Base-by-base conservation (phyloP, 1,139 yeast genomes). In the Diutina sp. region DNA sequence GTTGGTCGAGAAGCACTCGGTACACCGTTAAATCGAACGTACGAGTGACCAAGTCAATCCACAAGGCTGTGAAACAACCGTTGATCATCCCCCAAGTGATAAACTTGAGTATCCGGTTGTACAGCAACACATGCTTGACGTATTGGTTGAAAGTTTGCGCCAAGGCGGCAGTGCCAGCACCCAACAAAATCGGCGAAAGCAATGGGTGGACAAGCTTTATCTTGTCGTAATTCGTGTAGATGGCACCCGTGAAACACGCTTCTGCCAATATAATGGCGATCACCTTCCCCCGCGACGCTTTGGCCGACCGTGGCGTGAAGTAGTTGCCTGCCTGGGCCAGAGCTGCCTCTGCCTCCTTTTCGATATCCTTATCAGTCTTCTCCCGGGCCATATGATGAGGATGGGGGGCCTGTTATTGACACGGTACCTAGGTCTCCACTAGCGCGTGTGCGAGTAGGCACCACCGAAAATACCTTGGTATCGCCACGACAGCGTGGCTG, bases 51-150 rank as follows among this genome's bases (percentile, higher is more conserved):
- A 75, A 60, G 55, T 79, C 79, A 52, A 83, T 75, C 88, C 88
- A 84, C 38, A 80, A 66, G 7, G 77, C 79, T 2, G 85, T 79
- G 57, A 82, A 67, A 32, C 74, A 64, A 0, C 87, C 88, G 64
- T 83, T 83, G 54, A 83, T 69, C 16, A 72, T 66, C n/a, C 89
- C 89, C 87, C 87, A 84, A 1, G 77, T 65, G 59, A 75, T 64
- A 62, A 83, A 83, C 62, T 83, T 83, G 56, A 72, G 56, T 35
- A 82, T 71, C 56, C 73, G 72, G 57, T 69, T 72, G 18, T 73
- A 62, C 57, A 72, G 73, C 58, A 74, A 73, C 52, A 74, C 72
- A 58, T 71, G 71, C 61, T 72, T 74, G 51, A 67, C 67, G 56
- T 73, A 72, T 63, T 83, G 87, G 58, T 76, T 79, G 30, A 80